These are phyloP conservation scores for Fusarium robinianum DNA, from an alignment of 2,329 filamentous ascomycete species.

Conservation along the genomic window DNA sequence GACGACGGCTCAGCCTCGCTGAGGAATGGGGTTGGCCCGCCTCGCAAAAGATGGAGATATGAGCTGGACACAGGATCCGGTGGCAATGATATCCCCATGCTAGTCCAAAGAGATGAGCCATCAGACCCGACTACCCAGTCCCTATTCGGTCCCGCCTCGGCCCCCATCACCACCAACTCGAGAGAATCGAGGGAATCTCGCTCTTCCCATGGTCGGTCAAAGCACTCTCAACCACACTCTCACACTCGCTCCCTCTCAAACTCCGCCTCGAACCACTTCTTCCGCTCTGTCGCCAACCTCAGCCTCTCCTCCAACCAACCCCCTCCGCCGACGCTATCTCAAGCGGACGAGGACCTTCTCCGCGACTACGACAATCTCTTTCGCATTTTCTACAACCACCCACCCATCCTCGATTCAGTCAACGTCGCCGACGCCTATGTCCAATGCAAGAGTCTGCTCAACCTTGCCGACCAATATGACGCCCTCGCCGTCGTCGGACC, in stretches of 20 bases:
- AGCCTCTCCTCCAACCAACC: constrained; percentile 54
- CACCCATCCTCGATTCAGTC: constrained; percentile 77
- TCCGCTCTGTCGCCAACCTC: constrained; percentile 85
- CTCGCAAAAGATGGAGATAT: constrained; percentile 74
- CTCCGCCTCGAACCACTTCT: constrained; percentile 60
- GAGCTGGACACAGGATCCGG: constrained; percentile 78
- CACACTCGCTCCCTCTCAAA: constrained; percentile 61
- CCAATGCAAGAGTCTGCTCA: constrained; percentile 88
- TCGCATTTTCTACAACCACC: constrained; percentile 93
- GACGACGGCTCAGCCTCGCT: constrained; percentile 28
- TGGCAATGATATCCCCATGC: constrained; percentile 80
- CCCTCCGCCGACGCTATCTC: constrained; percentile 53
- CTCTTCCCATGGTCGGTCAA: constrained; percentile 40
- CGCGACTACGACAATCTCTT: constrained; percentile 96
- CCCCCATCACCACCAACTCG: constrained; percentile 27
- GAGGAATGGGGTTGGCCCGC: constrained; percentile 15
- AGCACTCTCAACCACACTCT: constrained; percentile 36
- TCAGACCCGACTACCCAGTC: constrained; percentile 34
- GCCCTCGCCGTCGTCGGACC: constrained; percentile 85
- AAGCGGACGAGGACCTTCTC: constrained; percentile 73
- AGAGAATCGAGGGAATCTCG: constrained; percentile 59
- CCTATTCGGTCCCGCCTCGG: constrained; percentile 39
- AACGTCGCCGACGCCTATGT: constrained; percentile 93
- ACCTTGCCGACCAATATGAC: constrained; percentile 93
- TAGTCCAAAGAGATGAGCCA: constrained; percentile 74